phyloP scores from a whole-genome alignment of 1,284 basidiomycete genomes.

The Cutaneotrichosporon mucoides region DNA sequence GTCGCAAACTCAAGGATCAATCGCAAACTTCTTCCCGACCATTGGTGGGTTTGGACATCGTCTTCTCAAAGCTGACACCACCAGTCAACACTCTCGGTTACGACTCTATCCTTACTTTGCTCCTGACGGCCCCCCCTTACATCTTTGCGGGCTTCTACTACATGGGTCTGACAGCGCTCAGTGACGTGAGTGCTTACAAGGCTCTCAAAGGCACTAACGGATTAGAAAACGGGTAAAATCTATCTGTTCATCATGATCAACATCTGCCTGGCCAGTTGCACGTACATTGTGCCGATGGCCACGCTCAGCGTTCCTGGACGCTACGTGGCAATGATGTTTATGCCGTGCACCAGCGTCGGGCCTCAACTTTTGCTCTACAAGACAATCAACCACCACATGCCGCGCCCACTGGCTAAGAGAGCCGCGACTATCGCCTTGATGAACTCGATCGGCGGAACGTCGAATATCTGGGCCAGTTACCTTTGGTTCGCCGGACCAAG shows the following conservation, averaged over 20 bases:
- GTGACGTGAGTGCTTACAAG: neutral
- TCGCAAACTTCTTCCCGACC: constrained; percentile 42
- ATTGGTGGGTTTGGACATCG: no score
- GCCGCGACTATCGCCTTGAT: constrained; percentile 32
- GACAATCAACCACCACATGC: constrained; percentile 31
- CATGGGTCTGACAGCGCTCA: neutral
- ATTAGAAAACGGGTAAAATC: constrained; percentile 13
- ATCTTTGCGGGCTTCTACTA: constrained; percentile 33
- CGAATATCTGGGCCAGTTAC: constrained; percentile 15
- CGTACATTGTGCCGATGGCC: constrained; percentile 64
- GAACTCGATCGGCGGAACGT: constrained; percentile 33
- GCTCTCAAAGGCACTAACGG: no score
- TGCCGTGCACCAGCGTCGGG: constrained; percentile 20
- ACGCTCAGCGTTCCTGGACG: constrained; percentile 41
- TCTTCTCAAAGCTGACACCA: constrained; percentile 1
- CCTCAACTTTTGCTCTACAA: constrained; percentile 38
- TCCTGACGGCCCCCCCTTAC: constrained; percentile 45
- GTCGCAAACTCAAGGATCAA: constrained; percentile 22
- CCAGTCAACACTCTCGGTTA: constrained; percentile 38
- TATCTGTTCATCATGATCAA: constrained; percentile 24
- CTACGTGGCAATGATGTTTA: constrained; percentile 40
- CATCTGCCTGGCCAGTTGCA: constrained; percentile 56
- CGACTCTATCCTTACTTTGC: constrained; percentile 40
- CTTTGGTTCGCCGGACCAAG: constrained; percentile 18
- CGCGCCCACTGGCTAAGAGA: constrained; percentile 32